These are phyloP conservation scores for Dryas integrifolia DNA, from an alignment of 331 rosid genomes.

Conservation along the genomic window DNA sequence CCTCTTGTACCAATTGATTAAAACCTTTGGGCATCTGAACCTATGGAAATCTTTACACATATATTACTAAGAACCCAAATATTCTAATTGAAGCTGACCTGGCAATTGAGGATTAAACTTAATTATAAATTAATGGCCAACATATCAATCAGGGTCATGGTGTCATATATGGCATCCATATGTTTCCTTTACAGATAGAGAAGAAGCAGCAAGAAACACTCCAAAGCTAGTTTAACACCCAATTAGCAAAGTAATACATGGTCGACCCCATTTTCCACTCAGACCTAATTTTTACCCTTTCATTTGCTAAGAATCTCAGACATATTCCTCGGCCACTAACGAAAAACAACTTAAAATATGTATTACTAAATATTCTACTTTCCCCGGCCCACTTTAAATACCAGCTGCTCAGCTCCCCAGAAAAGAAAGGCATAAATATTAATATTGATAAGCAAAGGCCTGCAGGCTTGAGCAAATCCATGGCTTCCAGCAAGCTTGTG, in stretches of 20 bases:
- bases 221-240: neutral
- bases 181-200: neutral
- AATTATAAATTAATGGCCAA: neutral
- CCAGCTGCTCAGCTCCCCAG: neutral
- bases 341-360: neutral
- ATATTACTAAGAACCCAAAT: too few relatives aligned
- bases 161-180: too few relatives aligned
- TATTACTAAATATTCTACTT: neutral
- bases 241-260: neutral
- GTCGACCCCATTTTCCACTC: neutral
- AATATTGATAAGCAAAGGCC: too few relatives aligned
- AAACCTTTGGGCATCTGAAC: too few relatives aligned
- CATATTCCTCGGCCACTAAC: neutral
- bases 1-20: too few relatives aligned
- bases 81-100: too few relatives aligned
- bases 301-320: too few relatives aligned
- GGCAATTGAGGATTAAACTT: too few relatives aligned
- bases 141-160: too few relatives aligned
- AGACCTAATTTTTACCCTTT: too few relatives aligned
- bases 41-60: too few relatives aligned
- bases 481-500: constrained; percentile 31
- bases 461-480: neutral
- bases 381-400: neutral
- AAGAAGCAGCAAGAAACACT: neutral
- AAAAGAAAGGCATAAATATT: neutral